Conservation (phyloP, 441 rosid species). For the Dalechampia spathulata region DNA sequence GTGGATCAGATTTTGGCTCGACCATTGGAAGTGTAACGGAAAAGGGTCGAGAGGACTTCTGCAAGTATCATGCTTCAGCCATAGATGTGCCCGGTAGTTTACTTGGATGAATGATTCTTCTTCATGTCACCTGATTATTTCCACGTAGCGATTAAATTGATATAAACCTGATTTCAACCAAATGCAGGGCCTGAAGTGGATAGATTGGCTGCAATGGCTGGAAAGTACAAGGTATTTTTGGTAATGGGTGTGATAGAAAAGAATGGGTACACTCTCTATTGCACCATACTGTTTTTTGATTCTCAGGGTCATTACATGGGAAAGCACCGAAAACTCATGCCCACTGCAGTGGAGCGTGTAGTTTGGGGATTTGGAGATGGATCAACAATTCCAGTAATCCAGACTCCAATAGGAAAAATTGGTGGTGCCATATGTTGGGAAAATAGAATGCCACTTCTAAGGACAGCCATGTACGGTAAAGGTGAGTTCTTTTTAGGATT, state of each 20-base stretch:
- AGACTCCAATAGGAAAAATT: constrained; percentile 71
- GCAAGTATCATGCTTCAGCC: constrained; percentile 77
- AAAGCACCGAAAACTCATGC: constrained; percentile 88
- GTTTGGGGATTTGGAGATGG: constrained; percentile 98
- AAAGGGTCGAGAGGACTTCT: constrained; percentile 79
- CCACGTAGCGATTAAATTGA: too few relatives aligned
- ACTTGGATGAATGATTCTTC: too few relatives aligned
- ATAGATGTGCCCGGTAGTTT: constrained; percentile 87
- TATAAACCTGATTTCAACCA: too few relatives aligned
- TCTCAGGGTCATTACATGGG: constrained; percentile 69
- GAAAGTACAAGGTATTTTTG: constrained; percentile 62
- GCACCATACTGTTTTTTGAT: constrained; percentile 70
- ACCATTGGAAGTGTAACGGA: constrained; percentile 58
- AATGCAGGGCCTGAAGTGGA: constrained; percentile 73
- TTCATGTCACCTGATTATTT: too few relatives aligned
- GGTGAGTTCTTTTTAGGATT: constrained; percentile 28
- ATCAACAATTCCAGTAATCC: constrained; percentile 76
- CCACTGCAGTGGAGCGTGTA: constrained; percentile 76
- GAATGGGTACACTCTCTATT: constrained; percentile 44
- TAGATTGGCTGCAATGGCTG: constrained; percentile 76
- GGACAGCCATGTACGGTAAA: constrained; percentile 89
- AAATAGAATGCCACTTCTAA: constrained; percentile 83
- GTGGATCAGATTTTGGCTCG: constrained; percentile 72
- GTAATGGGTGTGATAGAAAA: constrained; percentile 89
- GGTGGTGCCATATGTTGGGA: constrained; percentile 96